phyloP scores from a whole-genome alignment of 2,329 filamentous ascomycete genomes.

The Fusarium anthophilum region DNA sequence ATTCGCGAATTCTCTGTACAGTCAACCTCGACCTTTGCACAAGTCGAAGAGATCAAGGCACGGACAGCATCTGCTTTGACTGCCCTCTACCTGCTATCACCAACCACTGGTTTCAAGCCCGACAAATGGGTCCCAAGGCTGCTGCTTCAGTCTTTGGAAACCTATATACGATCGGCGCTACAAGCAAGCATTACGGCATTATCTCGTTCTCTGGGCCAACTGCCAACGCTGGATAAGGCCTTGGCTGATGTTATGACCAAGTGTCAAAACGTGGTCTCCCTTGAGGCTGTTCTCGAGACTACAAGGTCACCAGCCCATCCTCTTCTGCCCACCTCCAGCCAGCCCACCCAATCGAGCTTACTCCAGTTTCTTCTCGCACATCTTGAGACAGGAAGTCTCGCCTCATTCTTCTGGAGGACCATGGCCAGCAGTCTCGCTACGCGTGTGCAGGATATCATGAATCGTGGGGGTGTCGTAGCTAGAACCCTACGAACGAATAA shows the following conservation, averaged over 20 bases:
- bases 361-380: conserved; percentile 76
- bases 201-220: conserved; percentile 77
- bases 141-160: conserved; percentile 79
- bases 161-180: conserved; percentile 82
- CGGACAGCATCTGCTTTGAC: conserved; percentile 78
- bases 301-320: conserved; percentile 76
- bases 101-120: conserved; percentile 62
- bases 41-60: conserved; percentile 78
- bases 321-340: conserved; percentile 56
- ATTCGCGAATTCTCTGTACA: conserved; percentile 84
- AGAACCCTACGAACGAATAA: conserved; percentile 81
- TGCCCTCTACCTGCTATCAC: conserved; percentile 84
- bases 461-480: conserved; percentile 83
- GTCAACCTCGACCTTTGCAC: conserved; percentile 65
- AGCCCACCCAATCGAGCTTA: conserved; percentile 60
- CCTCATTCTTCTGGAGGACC: conserved; percentile 93
- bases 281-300: conserved; percentile 79
- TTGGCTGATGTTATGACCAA: conserved; percentile 82
- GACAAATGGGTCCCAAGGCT: conserved; percentile 73
- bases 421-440: conserved; percentile 80
- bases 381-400: conserved; percentile 88
- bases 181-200: conserved; percentile 81
- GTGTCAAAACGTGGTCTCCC: conserved; percentile 90
- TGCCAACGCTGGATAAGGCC: conserved; percentile 84
- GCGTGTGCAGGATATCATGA: conserved; percentile 85